Conservation (phyloP, 768 basidiomycete genomes). For the Suillus variegatus region DNA sequence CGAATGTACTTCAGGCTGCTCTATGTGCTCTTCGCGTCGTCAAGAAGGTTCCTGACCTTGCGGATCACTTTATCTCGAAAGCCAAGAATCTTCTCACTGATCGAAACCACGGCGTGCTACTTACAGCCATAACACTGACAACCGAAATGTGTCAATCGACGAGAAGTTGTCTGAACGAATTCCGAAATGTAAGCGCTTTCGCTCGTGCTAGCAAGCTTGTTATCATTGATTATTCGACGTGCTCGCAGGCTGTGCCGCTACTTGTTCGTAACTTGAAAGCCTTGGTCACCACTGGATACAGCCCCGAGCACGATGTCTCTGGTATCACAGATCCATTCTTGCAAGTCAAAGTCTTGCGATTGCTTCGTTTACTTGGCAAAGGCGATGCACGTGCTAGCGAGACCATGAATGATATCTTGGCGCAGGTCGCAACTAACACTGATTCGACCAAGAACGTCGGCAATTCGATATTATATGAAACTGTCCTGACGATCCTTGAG, state of each 20-base stretch:
- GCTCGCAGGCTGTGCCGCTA: slow-evolving; percentile 77
- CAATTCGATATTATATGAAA: slow-evolving; percentile 97
- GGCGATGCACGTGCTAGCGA: slow-evolving; percentile 88
- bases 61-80: slow-evolving; percentile 88
- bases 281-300: slow-evolving; percentile 93
- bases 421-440: slow-evolving; percentile 99
- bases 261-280: slow-evolving; percentile 96
- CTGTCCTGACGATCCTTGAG: slow-evolving; percentile 92
- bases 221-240: slow-evolving; percentile 10
- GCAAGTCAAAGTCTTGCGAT: slow-evolving; percentile 88
- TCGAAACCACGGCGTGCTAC: slow-evolving; percentile 93
- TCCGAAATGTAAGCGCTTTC: slow-evolving; percentile 70
- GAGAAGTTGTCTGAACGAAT: slow-evolving; percentile 73
- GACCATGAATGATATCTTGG: slow-evolving; percentile 97
- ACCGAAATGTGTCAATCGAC: slow-evolving; percentile 93
- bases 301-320: slow-evolving; percentile 98
- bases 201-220: background rate
- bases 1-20: slow-evolving; percentile 65
- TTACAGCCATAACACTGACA: slow-evolving; percentile 92
- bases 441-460: slow-evolving; percentile 98
- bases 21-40: slow-evolving; percentile 93
- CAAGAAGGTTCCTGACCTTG: slow-evolving; percentile 93
- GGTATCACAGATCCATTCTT: slow-evolving; percentile 97
- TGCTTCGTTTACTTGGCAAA: slow-evolving; percentile 85
- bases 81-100: slow-evolving; percentile 91